Conservation (phyloP, 1,139 yeast genomes). For the Casaregolazyma lundiana region DNA sequence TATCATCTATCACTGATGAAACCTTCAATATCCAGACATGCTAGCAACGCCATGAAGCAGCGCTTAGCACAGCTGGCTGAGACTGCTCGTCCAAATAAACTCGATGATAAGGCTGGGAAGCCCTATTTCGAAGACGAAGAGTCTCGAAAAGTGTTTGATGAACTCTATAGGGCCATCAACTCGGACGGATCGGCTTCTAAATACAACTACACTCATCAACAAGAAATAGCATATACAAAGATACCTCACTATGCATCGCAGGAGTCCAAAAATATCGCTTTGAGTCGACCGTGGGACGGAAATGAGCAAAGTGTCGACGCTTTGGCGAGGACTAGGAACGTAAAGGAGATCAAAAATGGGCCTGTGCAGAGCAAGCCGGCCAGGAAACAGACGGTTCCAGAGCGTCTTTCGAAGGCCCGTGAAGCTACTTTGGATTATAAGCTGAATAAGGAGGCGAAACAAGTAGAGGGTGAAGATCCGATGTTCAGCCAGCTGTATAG, state of each 20-base stretch:
- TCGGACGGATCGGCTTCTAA: slow-evolving; percentile 17
- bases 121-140: slow-evolving; percentile 5
- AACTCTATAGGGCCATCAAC: slow-evolving; percentile 6
- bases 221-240: slow-evolving; percentile 37
- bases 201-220: slow-evolving; percentile 37
- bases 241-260: slow-evolving; percentile 45
- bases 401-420: slow-evolving; percentile 53
- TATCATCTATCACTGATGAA: too few species aligned
- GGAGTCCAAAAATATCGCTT: slow-evolving; percentile 52
- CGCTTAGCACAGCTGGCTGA: slow-evolving; percentile 41
- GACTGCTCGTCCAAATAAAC: slow-evolving; percentile 36
- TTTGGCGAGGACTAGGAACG: slow-evolving; percentile 59
- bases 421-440: slow-evolving; percentile 66
- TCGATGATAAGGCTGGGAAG: slow-evolving; percentile 32
- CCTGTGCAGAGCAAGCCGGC: slow-evolving; percentile 13
- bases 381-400: slow-evolving; percentile 16
- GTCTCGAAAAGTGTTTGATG: slow-evolving; percentile 4
- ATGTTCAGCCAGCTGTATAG: slow-evolving; percentile 58
- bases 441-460: slow-evolving; percentile 37
- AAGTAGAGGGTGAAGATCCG: slow-evolving; percentile 36
- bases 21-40: background rate
- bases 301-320: slow-evolving; percentile 49
- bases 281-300: slow-evolving; percentile 66
- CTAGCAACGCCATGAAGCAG: slow-evolving; percentile 33
- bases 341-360: slow-evolving; percentile 30